Evolutionary conservation across 352 stramenopile species (phyloP), one percentile per base, ranked within the genome.

Genomic region (Globisporangium irregulare): DNA sequence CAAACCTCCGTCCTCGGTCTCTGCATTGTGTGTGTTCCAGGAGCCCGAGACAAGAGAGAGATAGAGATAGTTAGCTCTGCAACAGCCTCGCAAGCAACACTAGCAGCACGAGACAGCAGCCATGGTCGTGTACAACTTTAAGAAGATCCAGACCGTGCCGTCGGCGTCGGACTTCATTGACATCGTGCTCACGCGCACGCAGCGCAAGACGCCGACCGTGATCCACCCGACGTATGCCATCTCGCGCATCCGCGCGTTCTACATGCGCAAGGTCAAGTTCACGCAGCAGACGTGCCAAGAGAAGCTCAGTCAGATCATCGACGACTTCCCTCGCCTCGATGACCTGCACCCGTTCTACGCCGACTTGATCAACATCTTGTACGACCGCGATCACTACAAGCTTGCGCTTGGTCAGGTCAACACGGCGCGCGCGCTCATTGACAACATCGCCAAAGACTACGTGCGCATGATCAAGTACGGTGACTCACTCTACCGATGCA

Each of bases 211-310:
- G 59, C 98, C 98, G 34, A 99, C 98, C 48, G 97, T 99, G 20
- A 97, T 99, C 77, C 98, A 99, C 81, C 98, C 97, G 27, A 98
- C 97, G 7, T 98, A 97, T 67, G 79, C 83, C 74, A 99, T 99
- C 80, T 98, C 90, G 41, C 89, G 98, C 71, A 99, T 99, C 85
- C 85, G 82, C 62, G 84, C 88, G 54, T 96, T 93, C 68, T 95
- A 95, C 91, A 99, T 99, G 97, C 89, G 97, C 78, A 99, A 99
- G 88, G 97, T 99, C 78, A 99, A 99, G 82, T 99, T 99, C 87
- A 99, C 98, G 68, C 97, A 99, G 85, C 97, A 99, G 84, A 99
- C 96, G 50, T 99, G 98, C 75, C 95, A 97, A 64, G 98, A 99
- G 73, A 97, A 98, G 67, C 90, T 99, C 9, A 95, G 87, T 22